Evolutionary conservation across 441 rosid genomes (phyloP).

Genomic region (Biscutella laevigata): DNA sequence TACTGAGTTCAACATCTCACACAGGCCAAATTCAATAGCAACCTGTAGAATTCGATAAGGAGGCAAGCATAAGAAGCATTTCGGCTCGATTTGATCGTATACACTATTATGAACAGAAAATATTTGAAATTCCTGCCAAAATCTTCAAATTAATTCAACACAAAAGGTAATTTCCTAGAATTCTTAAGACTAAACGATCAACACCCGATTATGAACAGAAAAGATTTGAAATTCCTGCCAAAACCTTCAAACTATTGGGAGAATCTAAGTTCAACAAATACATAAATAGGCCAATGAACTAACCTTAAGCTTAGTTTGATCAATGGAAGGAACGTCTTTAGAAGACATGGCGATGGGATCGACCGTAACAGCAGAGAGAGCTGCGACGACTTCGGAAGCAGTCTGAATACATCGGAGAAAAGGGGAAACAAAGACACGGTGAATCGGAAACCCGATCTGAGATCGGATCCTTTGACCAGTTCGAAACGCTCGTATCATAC

Average conservation of each 20-base stretch:
- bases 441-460: constrained; percentile 47
- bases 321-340: constrained; percentile 32
- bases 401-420: constrained; percentile 86
- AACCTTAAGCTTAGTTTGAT: constrained; percentile 60
- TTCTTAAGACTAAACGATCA: no score
- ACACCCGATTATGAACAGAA: no score
- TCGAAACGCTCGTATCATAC: constrained; percentile 42
- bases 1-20: constrained; percentile 57
- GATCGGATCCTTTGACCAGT: constrained; percentile 43
- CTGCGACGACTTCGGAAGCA: constrained; percentile 50
- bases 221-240: no score
- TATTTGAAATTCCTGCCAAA: neutral
- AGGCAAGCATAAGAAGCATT: no score
- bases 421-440: constrained; percentile 81
- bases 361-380: constrained; percentile 44
- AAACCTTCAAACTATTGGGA: no score
- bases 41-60: constrained; percentile 56
- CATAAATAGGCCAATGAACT: neutral
- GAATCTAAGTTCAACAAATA: neutral
- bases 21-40: constrained; percentile 65
- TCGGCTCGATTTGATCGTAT: no score
- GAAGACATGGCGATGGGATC: constrained; percentile 28
- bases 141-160: neutral
- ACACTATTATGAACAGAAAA: no score
- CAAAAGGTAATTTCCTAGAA: no score